phyloP scores from a whole-genome alignment of 495 filamentous ascomycete genomes.

The Bombardia bombarda region DNA sequence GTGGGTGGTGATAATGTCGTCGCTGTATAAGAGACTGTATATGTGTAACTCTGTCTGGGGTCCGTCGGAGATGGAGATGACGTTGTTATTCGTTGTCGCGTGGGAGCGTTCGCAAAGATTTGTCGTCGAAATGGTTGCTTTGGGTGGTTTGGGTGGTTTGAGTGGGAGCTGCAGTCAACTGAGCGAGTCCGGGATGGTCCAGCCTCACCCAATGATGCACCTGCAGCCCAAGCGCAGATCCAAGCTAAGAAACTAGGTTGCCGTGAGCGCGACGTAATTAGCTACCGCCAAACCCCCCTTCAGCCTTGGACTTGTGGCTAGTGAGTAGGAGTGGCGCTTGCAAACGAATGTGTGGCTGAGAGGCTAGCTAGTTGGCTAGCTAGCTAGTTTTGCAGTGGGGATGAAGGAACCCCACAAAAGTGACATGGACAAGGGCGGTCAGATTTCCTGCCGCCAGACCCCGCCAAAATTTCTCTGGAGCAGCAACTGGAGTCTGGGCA shows the following conservation, averaged over 20 bases:
- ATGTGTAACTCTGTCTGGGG: no score
- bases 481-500: background rate
- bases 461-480: constrained; percentile 27
- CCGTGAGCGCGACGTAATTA: constrained; percentile 25
- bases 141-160: background rate
- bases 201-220: constrained; percentile 10
- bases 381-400: no score
- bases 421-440: constrained; percentile 19
- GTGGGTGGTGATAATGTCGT: no score
- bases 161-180: constrained; percentile 1
- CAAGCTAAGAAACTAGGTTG: constrained; percentile 18
- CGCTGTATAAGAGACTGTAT: no score
- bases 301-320: background rate
- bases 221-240: constrained; percentile 11
- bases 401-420: no score
- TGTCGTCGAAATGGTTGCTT: background rate
- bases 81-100: background rate
- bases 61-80: background rate
- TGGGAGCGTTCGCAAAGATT: constrained; percentile 3
- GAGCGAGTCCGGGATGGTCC: constrained; percentile 5
- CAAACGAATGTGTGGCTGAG: no score
- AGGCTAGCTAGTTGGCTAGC: constrained; percentile 4
- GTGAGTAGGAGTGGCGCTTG: no score
- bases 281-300: no score
- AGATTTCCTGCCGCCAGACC: constrained; percentile 19